These are phyloP conservation scores for Corymbia citriodora DNA, from an alignment of 441 rosid species.

Conservation along the genomic window DNA sequence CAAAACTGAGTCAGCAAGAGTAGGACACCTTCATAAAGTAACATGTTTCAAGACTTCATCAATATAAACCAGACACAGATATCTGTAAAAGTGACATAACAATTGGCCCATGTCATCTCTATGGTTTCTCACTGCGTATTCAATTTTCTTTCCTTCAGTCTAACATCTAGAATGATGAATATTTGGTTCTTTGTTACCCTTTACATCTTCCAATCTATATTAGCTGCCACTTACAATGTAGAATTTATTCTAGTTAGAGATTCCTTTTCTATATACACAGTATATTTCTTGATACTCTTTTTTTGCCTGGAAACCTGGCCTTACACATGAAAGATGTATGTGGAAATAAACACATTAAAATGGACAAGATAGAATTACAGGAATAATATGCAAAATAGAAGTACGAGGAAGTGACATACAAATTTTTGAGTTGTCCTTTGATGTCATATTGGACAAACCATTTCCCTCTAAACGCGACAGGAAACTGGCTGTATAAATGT, in stretches of 20 bases:
- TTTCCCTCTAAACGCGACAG: background rate
- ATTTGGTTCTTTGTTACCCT: background rate
- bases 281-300: background rate
- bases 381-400: background rate
- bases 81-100: background rate
- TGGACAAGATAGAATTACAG: background rate
- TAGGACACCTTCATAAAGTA: background rate
- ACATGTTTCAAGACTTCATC: background rate
- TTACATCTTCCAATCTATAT: background rate
- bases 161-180: background rate
- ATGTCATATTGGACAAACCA: background rate
- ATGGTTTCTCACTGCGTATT: background rate
- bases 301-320: background rate
- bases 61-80: background rate
- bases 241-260: background rate
- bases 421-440: background rate
- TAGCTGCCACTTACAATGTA: background rate
- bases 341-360: background rate
- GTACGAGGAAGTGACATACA: background rate
- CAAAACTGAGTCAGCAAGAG: background rate
- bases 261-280: background rate
- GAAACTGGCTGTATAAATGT: background rate
- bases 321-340: background rate
- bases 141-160: background rate
- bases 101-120: background rate